These are phyloP conservation scores for Anethum foeniculum DNA, from an alignment of 140 eudicot genomes.

Conservation along the genomic window DNA sequence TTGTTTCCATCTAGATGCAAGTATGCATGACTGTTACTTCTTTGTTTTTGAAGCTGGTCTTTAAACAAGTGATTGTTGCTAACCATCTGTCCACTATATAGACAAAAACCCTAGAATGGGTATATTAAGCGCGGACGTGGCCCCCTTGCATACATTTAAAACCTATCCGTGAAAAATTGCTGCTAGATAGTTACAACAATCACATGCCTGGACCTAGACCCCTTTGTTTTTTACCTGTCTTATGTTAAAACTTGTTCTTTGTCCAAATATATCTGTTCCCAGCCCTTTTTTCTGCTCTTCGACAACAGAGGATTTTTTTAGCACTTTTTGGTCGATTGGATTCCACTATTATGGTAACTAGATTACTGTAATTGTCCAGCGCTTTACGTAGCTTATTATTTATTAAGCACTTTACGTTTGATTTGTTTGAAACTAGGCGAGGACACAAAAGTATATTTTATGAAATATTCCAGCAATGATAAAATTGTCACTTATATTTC, in stretches of 20 bases:
- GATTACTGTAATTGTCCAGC: background rate
- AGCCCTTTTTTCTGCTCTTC: background rate
- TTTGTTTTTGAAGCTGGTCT: background rate
- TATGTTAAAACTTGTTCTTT: background rate
- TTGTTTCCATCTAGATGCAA: background rate
- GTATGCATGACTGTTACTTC: background rate
- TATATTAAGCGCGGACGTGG: too few relatives aligned
- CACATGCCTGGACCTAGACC: too few relatives aligned
- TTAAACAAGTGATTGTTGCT: too few relatives aligned
- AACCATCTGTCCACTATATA: too few relatives aligned
- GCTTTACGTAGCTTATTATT: too few relatives aligned
- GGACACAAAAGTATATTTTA: background rate
- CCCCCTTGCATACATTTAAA: too few relatives aligned
- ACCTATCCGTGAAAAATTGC: too few relatives aligned
- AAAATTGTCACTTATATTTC: background rate
- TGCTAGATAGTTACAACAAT: too few relatives aligned
- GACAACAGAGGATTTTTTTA: background rate
- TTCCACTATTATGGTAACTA: background rate
- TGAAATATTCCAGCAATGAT: background rate
- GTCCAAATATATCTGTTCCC: background rate
- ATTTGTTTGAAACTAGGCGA: background rate
- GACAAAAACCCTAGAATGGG: too few relatives aligned
- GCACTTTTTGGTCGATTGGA: background rate
- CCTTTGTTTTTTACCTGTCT: background rate
- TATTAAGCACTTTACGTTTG: background rate